A percentile compares a stretch with the other conserved stretches of the same genome.
Evolutionary conservation across 768 basidiomycete genomes (phyloP).

Genomic region (Boletus sp.): DNA sequence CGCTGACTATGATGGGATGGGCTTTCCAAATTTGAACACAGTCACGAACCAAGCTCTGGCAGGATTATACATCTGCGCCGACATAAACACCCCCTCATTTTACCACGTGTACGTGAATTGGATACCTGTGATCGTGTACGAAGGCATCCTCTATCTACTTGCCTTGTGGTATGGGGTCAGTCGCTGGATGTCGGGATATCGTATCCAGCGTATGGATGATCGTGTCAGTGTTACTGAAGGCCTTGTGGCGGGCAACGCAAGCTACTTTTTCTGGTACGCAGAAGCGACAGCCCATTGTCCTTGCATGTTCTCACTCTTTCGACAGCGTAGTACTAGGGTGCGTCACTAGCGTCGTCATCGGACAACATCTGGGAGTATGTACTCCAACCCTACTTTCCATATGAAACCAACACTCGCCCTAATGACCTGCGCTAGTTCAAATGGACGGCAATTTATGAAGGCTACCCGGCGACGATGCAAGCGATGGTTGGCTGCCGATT

Average conservation of each 20-base stretch:
- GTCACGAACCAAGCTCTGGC: neutral
- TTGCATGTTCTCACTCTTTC: too few species aligned
- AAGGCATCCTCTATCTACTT: constrained; percentile 7
- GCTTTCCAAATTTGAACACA: neutral
- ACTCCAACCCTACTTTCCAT: too few species aligned
- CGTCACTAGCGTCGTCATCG: neutral
- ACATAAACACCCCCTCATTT: neutral
- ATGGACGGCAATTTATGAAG: constrained; percentile 6
- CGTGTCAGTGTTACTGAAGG: neutral
- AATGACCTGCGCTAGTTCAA: neutral
- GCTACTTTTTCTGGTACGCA: constrained; percentile 4
- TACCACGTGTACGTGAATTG: constrained; percentile 5
- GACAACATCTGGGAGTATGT: constrained; percentile 4
- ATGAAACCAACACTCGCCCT: neutral
- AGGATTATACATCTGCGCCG: constrained; percentile 7
- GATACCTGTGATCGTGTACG: constrained; percentile 10
- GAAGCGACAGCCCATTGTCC: too few species aligned
- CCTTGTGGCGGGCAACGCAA: neutral
- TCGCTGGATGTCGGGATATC: neutral
- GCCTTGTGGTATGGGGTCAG: constrained; percentile 2
- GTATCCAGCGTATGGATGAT: neutral
- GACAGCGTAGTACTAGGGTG: neutral
- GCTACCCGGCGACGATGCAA: neutral
- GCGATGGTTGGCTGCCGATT: neutral
- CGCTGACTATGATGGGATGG: neutral